phyloP scores from a whole-genome alignment of 345 rosid species.

The Citropsis articulata region DNA sequence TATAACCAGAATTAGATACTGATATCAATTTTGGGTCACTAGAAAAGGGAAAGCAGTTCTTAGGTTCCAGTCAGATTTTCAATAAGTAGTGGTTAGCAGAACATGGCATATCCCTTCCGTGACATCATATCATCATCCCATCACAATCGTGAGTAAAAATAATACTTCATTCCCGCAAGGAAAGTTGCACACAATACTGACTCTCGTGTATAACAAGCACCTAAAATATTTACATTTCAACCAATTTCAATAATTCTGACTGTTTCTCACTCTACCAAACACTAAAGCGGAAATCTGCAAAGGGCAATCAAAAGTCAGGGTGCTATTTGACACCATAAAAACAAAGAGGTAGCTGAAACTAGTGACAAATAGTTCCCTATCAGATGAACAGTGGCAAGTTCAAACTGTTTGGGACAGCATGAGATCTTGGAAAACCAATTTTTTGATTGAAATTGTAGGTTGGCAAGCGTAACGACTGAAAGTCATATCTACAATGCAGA shows the following conservation, averaged over 20 bases:
- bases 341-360: background rate
- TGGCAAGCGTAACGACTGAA: background rate
- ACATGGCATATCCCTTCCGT: too few relatives aligned
- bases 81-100: too few relatives aligned
- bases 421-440: background rate
- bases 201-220: too few relatives aligned
- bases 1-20: too few relatives aligned
- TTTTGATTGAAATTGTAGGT: background rate
- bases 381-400: background rate
- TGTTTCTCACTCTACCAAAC: background rate
- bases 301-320: background rate
- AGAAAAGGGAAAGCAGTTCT: too few relatives aligned
- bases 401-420: background rate
- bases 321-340: too few relatives aligned
- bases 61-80: too few relatives aligned
- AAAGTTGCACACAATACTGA: too few relatives aligned
- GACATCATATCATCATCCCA: too few relatives aligned
- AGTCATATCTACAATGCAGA: slow-evolving; percentile 6
- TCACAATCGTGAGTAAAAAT: too few relatives aligned
- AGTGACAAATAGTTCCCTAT: background rate
- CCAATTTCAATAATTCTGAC: background rate
- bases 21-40: too few relatives aligned
- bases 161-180: too few relatives aligned
- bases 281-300: background rate
- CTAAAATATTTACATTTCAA: background rate